Evolutionary conservation across 1,284 basidiomycete genomes (phyloP).

Genomic region (Ustilago curta): DNA sequence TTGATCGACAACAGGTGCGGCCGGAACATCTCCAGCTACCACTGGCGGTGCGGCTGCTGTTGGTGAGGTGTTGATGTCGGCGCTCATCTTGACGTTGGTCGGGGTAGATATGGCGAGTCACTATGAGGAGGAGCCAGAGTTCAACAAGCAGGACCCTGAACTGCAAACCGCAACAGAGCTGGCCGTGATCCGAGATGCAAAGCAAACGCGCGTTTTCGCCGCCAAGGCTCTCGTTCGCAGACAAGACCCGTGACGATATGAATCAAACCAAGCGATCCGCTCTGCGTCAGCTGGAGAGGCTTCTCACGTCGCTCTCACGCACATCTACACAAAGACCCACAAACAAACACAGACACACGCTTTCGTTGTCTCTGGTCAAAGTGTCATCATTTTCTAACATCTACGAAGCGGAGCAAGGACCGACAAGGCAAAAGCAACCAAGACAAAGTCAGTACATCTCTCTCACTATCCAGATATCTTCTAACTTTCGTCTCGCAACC

Average conservation of each 20-base stretch:
- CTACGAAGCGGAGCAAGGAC: background rate
- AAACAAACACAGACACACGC: too few relatives aligned
- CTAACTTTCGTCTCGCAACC: background rate
- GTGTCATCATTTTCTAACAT: background rate
- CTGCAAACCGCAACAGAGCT: background rate
- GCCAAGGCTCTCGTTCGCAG: too few relatives aligned
- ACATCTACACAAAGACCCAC: background rate
- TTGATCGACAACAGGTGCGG: background rate
- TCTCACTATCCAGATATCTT: background rate
- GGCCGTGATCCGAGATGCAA: constrained; percentile 14
- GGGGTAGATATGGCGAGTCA: too few relatives aligned
- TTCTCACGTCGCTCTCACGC: background rate
- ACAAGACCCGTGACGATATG: too few relatives aligned
- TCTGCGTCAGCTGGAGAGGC: too few relatives aligned
- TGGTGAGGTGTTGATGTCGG: background rate
- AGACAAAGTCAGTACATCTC: constrained; percentile 11
- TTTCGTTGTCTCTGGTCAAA: background rate
- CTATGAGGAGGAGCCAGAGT: too few relatives aligned
- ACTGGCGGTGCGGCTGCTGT: background rate
- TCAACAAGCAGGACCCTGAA: constrained; percentile 26
- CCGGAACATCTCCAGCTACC: background rate
- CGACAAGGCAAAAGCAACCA: constrained; percentile 3
- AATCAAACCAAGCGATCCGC: too few relatives aligned
- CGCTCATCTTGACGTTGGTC: constrained; percentile 7
- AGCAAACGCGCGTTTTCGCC: too few relatives aligned